Conservation (phyloP, 257 asterid species). For the Asclepias syriaca region DNA sequence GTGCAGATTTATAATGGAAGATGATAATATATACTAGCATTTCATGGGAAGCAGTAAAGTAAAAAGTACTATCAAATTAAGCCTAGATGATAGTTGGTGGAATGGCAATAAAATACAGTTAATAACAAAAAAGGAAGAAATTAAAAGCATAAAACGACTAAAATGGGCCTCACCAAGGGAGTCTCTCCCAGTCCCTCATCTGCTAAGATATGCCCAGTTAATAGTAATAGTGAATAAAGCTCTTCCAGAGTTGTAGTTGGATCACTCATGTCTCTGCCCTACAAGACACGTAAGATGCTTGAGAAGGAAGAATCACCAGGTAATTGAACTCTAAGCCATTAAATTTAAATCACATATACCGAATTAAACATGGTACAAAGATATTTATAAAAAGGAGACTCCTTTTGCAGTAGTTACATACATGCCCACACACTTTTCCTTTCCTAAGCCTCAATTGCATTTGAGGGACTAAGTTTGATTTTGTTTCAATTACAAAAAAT, state of each 20-base stretch:
- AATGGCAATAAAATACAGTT: constrained; percentile 7
- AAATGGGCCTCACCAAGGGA: constrained; percentile 57
- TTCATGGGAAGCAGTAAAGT: neutral
- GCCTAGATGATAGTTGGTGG: neutral
- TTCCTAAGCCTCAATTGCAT: neutral
- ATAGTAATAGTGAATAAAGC: constrained; percentile 83
- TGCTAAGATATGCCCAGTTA: constrained; percentile 89
- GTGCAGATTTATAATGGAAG: neutral
- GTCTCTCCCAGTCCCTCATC: constrained; percentile 96
- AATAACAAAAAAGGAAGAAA: constrained; percentile 10
- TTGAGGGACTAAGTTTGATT: neutral
- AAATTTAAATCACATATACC: neutral
- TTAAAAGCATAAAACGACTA: neutral
- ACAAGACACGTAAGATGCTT: constrained; percentile 28
- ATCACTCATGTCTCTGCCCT: constrained; percentile 80
- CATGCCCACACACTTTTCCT: neutral
- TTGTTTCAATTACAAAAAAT: neutral
- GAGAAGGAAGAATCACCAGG: constrained; percentile 10
- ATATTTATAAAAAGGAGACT: neutral
- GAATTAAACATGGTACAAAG: neutral
- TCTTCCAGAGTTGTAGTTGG: constrained; percentile 93
- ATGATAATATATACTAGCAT: neutral
- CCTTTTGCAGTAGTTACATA: neutral
- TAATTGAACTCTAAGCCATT: neutral
- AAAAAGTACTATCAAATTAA: neutral